These are phyloP conservation scores for Sherardia arvensis DNA, from an alignment of 257 asterid species.

Conservation along the genomic window DNA sequence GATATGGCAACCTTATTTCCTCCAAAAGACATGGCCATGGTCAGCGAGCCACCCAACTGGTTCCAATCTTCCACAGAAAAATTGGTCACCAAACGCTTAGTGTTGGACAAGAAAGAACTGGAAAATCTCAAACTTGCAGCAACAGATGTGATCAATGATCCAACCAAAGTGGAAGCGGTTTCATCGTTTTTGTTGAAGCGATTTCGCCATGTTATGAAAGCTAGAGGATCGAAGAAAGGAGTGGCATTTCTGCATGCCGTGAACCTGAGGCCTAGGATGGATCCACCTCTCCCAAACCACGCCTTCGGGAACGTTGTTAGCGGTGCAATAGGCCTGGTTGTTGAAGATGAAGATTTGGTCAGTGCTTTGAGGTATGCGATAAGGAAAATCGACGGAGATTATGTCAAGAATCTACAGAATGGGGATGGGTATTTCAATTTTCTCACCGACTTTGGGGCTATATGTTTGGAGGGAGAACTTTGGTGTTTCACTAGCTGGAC, in stretches of 20 bases:
- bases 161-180: neutral
- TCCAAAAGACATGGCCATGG: neutral
- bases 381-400: slow-evolving; percentile 17
- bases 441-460: neutral
- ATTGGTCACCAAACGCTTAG: neutral
- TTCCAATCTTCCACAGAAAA: neutral
- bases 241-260: slow-evolving; percentile 21
- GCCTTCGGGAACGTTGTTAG: slow-evolving; percentile 12
- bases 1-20: neutral
- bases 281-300: slow-evolving; percentile 15
- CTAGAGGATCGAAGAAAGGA: neutral
- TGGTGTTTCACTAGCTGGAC: slow-evolving; percentile 36
- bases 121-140: neutral
- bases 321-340: slow-evolving; percentile 3
- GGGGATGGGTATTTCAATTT: slow-evolving; percentile 8
- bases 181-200: neutral
- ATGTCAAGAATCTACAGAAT: slow-evolving; percentile 7
- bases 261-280: slow-evolving; percentile 25
- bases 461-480: slow-evolving; percentile 1
- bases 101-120: neutral
- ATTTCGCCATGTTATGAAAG: neutral
- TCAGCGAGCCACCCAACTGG: too few relatives aligned
- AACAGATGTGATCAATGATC: neutral
- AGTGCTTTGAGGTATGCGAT: slow-evolving; percentile 20
- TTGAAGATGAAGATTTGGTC: slow-evolving; percentile 15